Evolutionary conservation across 2,329 filamentous ascomycete species (phyloP), one percentile per base, ranked within the genome.

Genomic region (Cryphonectria japonica): DNA sequence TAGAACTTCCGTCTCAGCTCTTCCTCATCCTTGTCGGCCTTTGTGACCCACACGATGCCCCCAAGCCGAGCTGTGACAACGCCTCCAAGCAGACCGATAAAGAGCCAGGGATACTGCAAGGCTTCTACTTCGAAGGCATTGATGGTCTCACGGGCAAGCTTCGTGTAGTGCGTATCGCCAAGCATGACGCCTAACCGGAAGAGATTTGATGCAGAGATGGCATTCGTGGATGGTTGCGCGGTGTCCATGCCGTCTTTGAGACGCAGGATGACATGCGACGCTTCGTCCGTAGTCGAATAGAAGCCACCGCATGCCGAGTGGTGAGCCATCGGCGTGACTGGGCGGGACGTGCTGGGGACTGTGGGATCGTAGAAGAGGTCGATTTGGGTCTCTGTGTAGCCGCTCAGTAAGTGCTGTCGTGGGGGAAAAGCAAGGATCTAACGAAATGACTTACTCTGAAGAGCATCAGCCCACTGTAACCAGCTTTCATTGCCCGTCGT

Each of bases 211-310:
- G 93, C 93, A n/a, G 92, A 92, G 7, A 95, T 88, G 54, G 93
- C 94, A 78, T 99, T 99, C 67, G 93, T 92, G 0, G 94, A 96
- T 0, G 96, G 96, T 72, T 96, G 92, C 1, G 94, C 91, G 6
- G 93, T 93, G 80, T 99, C 96, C 87, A 98, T 98, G 74, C 94
- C 96, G 73, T 97, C 94, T 82, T 99, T 99, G 66, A 98, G 87
- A 34, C 95, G 91, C 72, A 98, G 88, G 71, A 98, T 91, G 39
- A 92, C 87, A 76, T 94, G 89, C 0, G 89, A 83, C 13, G 91
- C 89, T 59, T 86, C 81, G 16, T 84, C 82, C 5, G 86, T 82
- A 1, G 92, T 94, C 5, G 90, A 91, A 82, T 93, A 96, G 85
- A 95, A 96, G 43, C 88, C 93, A 59, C 88, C 88, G 37, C 82